phyloP scores from a whole-genome alignment of 2,329 filamentous ascomycete genomes.

The Pseudogymnoascus sp. region DNA sequence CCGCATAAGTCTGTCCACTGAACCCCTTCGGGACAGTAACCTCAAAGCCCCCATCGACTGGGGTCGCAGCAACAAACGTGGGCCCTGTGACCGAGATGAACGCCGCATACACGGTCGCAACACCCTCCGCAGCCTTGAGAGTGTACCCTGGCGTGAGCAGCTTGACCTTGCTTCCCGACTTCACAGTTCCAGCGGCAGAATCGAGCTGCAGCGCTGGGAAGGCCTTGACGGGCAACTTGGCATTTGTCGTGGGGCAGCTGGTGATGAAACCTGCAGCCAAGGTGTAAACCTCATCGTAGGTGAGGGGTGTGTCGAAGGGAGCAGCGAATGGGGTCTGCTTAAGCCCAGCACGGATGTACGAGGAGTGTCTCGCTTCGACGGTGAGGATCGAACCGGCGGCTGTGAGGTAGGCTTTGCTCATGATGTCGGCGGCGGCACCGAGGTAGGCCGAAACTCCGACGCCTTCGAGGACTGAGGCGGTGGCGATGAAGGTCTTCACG shows the following conservation, averaged over 20 bases:
- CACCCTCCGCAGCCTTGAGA: slow-evolving; percentile 19
- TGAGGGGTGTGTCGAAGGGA: slow-evolving; percentile 53
- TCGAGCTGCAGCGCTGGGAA: slow-evolving; percentile 43
- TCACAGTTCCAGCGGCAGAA: slow-evolving; percentile 21
- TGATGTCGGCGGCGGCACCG: slow-evolving; percentile 52
- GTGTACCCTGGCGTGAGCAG: slow-evolving; percentile 24
- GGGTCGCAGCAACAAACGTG: slow-evolving; percentile 25
- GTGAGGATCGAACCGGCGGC: slow-evolving; percentile 57
- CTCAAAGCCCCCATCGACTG: slow-evolving; percentile 22
- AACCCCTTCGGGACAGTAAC: slow-evolving; percentile 29
- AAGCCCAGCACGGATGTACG: slow-evolving; percentile 49
- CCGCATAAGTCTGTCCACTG: slow-evolving; percentile 34
- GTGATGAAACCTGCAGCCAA: slow-evolving; percentile 58
- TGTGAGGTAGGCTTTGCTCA: slow-evolving; percentile 50
- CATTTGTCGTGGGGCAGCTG: slow-evolving; percentile 46
- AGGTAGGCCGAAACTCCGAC: slow-evolving; percentile 55
- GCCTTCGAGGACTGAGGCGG: slow-evolving; percentile 48
- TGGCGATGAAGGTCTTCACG: slow-evolving; percentile 43
- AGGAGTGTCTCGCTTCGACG: slow-evolving; percentile 56
- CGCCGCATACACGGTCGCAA: slow-evolving; percentile 29
- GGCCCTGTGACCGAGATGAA: slow-evolving; percentile 36
- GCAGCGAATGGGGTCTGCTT: slow-evolving; percentile 48
- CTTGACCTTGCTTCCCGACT: slow-evolving; percentile 20
- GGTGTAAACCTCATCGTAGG: slow-evolving; percentile 53
- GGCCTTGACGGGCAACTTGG: slow-evolving; percentile 49